Conservation (phyloP, 2,329 filamentous ascomycete species). For the Xylariomycetidae sp. region DNA sequence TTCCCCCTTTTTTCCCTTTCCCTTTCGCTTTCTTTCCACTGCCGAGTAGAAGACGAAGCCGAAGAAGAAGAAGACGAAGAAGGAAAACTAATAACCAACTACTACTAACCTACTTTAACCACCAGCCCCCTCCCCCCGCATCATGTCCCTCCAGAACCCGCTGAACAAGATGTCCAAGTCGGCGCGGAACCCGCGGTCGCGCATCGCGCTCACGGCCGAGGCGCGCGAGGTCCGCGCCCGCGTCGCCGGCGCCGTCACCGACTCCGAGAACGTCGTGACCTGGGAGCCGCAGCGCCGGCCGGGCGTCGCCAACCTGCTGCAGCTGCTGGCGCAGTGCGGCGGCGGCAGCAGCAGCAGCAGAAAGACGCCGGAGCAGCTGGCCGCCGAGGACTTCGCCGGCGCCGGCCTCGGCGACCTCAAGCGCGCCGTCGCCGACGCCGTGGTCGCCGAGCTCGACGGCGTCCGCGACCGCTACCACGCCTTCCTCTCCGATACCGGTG, state of each 20-base stretch:
- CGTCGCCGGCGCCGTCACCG: slow-evolving; percentile 69
- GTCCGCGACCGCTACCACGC: slow-evolving; percentile 44
- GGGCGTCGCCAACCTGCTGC: slow-evolving; percentile 81
- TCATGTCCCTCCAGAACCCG: slow-evolving; percentile 85
- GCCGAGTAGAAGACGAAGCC: not conserved
- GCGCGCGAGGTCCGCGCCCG: slow-evolving; percentile 60
- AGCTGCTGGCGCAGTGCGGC: slow-evolving; percentile 69
- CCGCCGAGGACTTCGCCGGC: slow-evolving; percentile 26
- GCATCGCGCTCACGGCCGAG: slow-evolving; percentile 76
- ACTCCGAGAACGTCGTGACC: slow-evolving; percentile 58
- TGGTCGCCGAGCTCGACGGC: slow-evolving; percentile 45
- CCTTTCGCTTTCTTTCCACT: not conserved
- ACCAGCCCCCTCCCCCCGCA: slow-evolving; percentile 71
- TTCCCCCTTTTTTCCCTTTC: not conserved
- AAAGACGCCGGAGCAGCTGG: slow-evolving; percentile 28
- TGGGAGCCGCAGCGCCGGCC: slow-evolving; percentile 68
- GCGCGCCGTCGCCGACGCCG: slow-evolving; percentile 50
- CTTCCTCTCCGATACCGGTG: slow-evolving; percentile 38
- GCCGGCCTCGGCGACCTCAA: slow-evolving; percentile 56
- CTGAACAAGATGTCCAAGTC: slow-evolving; percentile 93
- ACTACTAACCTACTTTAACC: slow-evolving; percentile 1
- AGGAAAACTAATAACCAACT: not conserved
- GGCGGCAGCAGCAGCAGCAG: slow-evolving; percentile 15
- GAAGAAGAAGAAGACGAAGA: not conserved
- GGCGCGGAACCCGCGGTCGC: slow-evolving; percentile 60